Base-by-base conservation (phyloP, 1,139 yeast genomes). In the Pichia sp. region DNA sequence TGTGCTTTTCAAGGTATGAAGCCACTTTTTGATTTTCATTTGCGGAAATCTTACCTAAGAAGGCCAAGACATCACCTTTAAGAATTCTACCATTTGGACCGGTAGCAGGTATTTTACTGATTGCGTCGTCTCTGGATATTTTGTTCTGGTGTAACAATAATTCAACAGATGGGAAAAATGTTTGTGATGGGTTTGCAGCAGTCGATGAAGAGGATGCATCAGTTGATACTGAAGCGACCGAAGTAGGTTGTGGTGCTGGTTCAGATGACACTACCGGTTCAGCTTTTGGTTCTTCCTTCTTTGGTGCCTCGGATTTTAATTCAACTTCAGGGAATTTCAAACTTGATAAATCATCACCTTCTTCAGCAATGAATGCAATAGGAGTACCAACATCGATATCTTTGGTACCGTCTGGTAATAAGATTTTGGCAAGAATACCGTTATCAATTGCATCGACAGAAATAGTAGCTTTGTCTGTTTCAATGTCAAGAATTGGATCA, bases 361-460 rank as follows among this genome's bases (percentile, higher is more conserved):
- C 82, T 56, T 90, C 97, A 6, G 96, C 97, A 49, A 85, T 58
- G 47, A 77, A 77, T 0, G 97, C 98, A 65, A 92, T 92, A 32
- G 95, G 82, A 44, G 75, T 70, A 5, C 97, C 97, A n/a, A 92
- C 97, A 10, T 81, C 78, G 45, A 92, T 71, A 33, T 81, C 92
- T 50, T 77, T 79, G 39, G 79, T 77, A 5, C 98, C 98, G 49
- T 85, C 80, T 36, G 69, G 71, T 29, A 65, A 68, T 50, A 88
- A 62, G 44, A 92, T 82, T 64, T 86, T 87, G 61, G 88, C 95
- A 63, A 92, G 52, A 39, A 84, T 67, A 41, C 97, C 98, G 57
- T 92, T 96, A 59, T 88, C 97, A 53, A 77, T 85, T 3, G 96
- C 95, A 64, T 88, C 97, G 32, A 88, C 96, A 52, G 86, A 94